Percentiles rank a stretch among this genome's conserved stretches.
These are phyloP conservation scores for Kwoniella botswanensis DNA, from an alignment of 768 basidiomycete genomes.

Conservation along the genomic window DNA sequence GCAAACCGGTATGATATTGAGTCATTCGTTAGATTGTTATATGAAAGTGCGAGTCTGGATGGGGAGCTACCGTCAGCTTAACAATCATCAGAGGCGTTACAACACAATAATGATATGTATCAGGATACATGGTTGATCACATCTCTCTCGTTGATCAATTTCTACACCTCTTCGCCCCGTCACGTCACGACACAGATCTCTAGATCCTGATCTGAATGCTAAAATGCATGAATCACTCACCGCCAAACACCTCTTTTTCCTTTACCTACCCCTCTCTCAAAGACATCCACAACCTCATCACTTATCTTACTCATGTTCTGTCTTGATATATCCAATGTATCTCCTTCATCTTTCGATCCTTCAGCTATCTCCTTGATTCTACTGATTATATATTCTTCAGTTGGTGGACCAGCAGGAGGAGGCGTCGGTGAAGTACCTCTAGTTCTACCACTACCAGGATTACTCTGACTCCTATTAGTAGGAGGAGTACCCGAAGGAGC, in stretches of 20 bases:
- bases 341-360: slow-evolving; percentile 68
- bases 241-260: slow-evolving; percentile 58
- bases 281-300: slow-evolving; percentile 73
- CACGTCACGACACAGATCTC: background rate
- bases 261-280: slow-evolving; percentile 69
- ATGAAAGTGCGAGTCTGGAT: slow-evolving; percentile 77
- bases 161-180: too few relatives aligned
- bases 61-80: too few relatives aligned
- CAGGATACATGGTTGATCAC: background rate
- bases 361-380: slow-evolving; percentile 35
- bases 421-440: background rate
- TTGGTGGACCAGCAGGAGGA: background rate
- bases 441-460: background rate
- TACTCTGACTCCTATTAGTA: background rate
- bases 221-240: slow-evolving; percentile 25
- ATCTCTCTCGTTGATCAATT: too few relatives aligned
- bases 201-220: background rate
- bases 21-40: slow-evolving; percentile 78
- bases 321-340: slow-evolving; percentile 83
- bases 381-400: slow-evolving; percentile 29
- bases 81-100: background rate
- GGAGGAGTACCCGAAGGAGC: background rate
- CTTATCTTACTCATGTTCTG: slow-evolving; percentile 77
- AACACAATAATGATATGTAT: background rate
- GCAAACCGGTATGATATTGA: slow-evolving; percentile 51